Evolutionary conservation across 805 yeast genomes (phyloP), one percentile per base, ranked within the genome.

Genomic region (Debaryomyces castellii): DNA sequence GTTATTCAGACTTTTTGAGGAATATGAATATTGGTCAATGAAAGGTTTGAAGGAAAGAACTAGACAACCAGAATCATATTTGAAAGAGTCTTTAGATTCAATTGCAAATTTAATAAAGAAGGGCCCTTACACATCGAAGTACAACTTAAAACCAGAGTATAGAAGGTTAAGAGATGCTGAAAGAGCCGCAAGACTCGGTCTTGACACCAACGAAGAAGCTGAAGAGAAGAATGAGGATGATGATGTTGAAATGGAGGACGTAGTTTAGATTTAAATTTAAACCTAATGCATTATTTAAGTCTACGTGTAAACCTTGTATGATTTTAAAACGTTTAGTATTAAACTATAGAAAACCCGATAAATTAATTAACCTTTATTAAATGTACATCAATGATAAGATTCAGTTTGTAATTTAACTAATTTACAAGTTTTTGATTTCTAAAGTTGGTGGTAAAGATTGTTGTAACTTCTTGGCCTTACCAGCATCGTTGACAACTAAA

Each of bases 401-500:
- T 40, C 30, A 30, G 28, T 40, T 40, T 22, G n/a, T 18, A 40
- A 21, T 32, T 22, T 36, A 42, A 43, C 45, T 49, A 45, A 58
- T 59, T 71, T 71, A 72, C 64, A 71, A 68, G 61, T 60, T 64
- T 59, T 74, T 81, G 71, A 85, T 85, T 73, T 83, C 81, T 76
- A 87, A 82, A 66, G 87, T 82, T 73, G 99, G 96, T 75, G 98
- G 97, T 68, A 94, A 82, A 68, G 98, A 87, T 82, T 91, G 97
- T 71, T 88, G 85, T 79, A 94, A 83, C 83, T 94, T 94, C 86
- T 88, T 84, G 67, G 98, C 98, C 84, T 90, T 91, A 75, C 89
- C 86, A 68, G 89, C 87, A 76, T 94, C 98, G 80, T 87, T 83
- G 68, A 94, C 92, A 63, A 87, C 87, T 76, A 92, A 82, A 64